These are phyloP conservation scores for Trichomonas vaginalis DNA, from an alignment of 208 protist genomes.

Conservation along the genomic window DNA sequence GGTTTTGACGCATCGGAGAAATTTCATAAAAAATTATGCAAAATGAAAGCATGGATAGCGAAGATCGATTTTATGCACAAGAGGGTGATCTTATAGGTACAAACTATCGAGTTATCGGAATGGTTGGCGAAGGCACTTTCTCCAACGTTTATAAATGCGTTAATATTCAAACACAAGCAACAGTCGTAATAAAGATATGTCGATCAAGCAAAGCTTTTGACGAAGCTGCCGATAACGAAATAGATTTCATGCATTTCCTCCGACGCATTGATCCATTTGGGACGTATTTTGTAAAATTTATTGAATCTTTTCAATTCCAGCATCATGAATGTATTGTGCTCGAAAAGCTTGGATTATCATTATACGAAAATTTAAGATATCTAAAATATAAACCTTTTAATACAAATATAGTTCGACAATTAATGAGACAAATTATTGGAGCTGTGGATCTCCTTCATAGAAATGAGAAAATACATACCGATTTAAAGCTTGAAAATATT, in stretches of 20 bases:
- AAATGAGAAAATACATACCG: background rate
- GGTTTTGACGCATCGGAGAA: too few species aligned
- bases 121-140: background rate
- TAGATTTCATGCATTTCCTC: background rate
- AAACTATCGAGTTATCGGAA: background rate
- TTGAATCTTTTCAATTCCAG: background rate
- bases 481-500: constrained; percentile 16
- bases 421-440: background rate
- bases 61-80: background rate
- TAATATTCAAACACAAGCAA: background rate
- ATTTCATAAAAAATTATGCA: background rate
- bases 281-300: background rate
- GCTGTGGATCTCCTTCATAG: background rate
- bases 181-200: background rate
- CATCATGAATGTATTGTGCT: background rate
- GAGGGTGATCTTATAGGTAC: background rate
- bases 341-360: background rate
- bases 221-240: background rate
- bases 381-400: background rate
- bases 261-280: background rate
- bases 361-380: background rate
- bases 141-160: background rate
- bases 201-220: background rate
- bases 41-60: background rate
- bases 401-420: background rate